Base-by-base conservation (phyloP, 1,139 yeast species). In the Hanseniaspora uvarum region DNA sequence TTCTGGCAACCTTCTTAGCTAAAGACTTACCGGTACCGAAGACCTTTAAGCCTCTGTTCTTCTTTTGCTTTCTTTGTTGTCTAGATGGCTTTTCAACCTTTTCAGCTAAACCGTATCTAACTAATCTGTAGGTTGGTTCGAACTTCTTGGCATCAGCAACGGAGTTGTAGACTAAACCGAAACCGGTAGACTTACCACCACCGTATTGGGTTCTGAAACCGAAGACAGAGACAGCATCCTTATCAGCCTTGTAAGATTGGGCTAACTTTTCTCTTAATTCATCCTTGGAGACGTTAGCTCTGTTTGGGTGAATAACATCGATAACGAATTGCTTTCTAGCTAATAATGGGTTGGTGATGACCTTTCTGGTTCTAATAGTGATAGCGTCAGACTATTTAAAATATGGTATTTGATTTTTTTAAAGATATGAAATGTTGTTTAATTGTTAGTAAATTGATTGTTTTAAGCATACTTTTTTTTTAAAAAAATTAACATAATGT, bases 31-130 rank as follows among this genome's bases (percentile, higher is more conserved):
- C 94, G 71, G 98, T 92, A 84, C 98, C 98, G 72, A 89, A 87
- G 84, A 86, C 76, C 86, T 92, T 92, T 88, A 84, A 83, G 72
- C 86, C 96, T 83, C 97, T 89, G 95, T 92, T 92, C 92, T 92
- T 92, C 89, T 86, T 87, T 85, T 92, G 98, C 80, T 94, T 94
- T 83, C 98, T 88, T 81, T 94, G 98, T 81, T 89, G 96, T 88
- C 97, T 88, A 69, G 96, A 87, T 70, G 96, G 80, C 82, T 87
- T 88, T 76, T 92, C 97, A 70, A 83, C 88, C 83, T 86, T 87
- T 67, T 78, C 79, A 73, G 95, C 96, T 74, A 89, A 82, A 71
- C 97, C 98, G 81, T 86, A 86, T 86, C 99, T 92, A 70, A 92
- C 95, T 73, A 88, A 87, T 81, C 99, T 89, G 94, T 92, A 92